Conservation (phyloP, 1,284 basidiomycete genomes). For the Clitocybe nebularis region DNA sequence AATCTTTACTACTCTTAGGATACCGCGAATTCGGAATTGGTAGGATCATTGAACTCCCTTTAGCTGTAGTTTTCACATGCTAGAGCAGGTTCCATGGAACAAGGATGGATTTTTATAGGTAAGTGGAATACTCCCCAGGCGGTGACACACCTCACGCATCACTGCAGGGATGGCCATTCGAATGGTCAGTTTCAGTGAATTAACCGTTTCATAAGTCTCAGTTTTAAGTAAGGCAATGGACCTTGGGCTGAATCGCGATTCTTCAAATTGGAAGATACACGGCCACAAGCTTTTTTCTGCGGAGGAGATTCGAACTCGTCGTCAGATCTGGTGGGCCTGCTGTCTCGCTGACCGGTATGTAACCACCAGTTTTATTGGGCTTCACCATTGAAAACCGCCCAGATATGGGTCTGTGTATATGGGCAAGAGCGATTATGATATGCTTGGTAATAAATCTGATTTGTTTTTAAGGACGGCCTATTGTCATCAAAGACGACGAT, state of each 20-base stretch:
- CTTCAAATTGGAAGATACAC: constrained; percentile 71
- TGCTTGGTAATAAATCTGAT: neutral
- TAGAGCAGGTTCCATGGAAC: constrained; percentile 61
- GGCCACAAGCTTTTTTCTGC: constrained; percentile 62
- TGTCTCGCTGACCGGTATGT: constrained; percentile 67
- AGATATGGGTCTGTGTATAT: constrained; percentile 70
- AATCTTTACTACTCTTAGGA: constrained; percentile 74
- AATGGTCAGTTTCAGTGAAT: constrained; percentile 46
- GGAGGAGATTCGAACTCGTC: constrained; percentile 73
- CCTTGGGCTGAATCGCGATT: constrained; percentile 77
- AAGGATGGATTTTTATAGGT: constrained; percentile 81
- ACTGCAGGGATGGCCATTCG: constrained; percentile 66
- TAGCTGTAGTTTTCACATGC: neutral
- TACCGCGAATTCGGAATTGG: constrained; percentile 82
- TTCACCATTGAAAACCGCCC: constrained; percentile 5
- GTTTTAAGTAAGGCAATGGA: constrained; percentile 64
- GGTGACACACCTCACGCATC: constrained; percentile 7
- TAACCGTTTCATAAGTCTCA: constrained; percentile 2
- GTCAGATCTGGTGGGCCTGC: constrained; percentile 83
- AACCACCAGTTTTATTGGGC: constrained; percentile 8
- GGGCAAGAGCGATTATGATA: constrained; percentile 35
- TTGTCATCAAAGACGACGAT: constrained; percentile 68
- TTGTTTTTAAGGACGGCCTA: constrained; percentile 52
- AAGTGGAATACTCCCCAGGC: constrained; percentile 16
- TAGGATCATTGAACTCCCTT: constrained; percentile 16